Evolutionary conservation across 768 basidiomycete species (phyloP).

Genomic region (Melanogaster broomeanus): DNA sequence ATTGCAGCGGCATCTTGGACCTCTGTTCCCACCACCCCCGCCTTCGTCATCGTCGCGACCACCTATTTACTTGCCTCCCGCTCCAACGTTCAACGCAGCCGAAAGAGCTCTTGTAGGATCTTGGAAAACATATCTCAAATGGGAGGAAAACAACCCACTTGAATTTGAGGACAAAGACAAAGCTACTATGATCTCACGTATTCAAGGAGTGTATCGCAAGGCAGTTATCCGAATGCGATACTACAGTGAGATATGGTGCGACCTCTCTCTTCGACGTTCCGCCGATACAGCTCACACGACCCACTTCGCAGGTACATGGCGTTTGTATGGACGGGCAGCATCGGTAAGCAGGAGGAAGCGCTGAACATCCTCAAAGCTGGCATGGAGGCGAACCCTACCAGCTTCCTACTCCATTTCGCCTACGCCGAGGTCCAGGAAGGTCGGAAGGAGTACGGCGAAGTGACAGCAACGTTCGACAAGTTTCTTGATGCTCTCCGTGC

Average conservation of each 20-base stretch:
- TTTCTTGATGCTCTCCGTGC: constrained; percentile 66
- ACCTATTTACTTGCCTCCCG: constrained; percentile 61
- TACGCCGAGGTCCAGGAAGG: constrained; percentile 74
- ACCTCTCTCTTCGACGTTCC: not conserved
- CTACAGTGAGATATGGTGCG: constrained; percentile 92
- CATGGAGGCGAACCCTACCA: constrained; percentile 84
- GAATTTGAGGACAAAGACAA: constrained; percentile 88
- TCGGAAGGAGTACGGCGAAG: constrained; percentile 63
- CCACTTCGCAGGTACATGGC: constrained; percentile 79
- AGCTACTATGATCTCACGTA: constrained; percentile 60
- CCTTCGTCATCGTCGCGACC: constrained; percentile 42
- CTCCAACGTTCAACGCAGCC: constrained; percentile 69
- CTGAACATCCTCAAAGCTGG: constrained; percentile 79
- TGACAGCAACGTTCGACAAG: constrained; percentile 70
- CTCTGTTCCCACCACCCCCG: constrained; percentile 56
- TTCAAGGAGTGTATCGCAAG: constrained; percentile 85
- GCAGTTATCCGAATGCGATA: constrained; percentile 91
- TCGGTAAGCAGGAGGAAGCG: constrained; percentile 83
- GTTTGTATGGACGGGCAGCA: constrained; percentile 73
- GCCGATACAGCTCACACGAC: constrained; percentile 12
- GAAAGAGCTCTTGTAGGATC: constrained; percentile 78
- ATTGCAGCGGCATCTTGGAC: constrained; percentile 66
- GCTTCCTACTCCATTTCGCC: constrained; percentile 90
- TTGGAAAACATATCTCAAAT: constrained; percentile 93
- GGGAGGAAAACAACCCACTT: constrained; percentile 93